Base-by-base conservation (phyloP, 352 stramenopile species). In the Nothophytophthora sp. region DNA sequence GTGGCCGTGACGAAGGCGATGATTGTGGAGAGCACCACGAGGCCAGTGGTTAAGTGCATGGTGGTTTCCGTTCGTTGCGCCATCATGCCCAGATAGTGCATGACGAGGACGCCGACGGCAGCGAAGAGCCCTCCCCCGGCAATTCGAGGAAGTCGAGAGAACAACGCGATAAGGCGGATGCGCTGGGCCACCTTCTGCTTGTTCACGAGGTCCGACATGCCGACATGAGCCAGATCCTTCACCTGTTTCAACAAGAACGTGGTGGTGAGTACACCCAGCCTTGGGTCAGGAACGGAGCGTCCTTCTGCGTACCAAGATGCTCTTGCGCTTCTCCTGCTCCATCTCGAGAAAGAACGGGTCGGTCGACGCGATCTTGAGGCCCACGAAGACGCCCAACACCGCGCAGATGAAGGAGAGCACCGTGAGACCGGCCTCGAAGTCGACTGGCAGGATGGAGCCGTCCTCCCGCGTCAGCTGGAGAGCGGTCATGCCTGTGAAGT, bases 71-170 rank as follows among this genome's bases (percentile, higher is more conserved):
- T 60, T 39, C 74, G 76, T 50, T 88, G 71, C 1, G 71, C 79
- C 56, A 84, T 63, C 79, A 90, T 90, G 10, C 76, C 79, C n/a
- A 88, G 40, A 59, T 86, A 90, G 47, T 88, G 79, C 79, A 90
- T 90, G 2, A 76, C 74, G 11, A 90, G 70, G 7, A 90, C 76
- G 6, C 79, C 79, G 3, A 87, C 38, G 1, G 73, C 76, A 1
- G 79, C 74, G 19, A 82, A 81, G 8, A 85, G 25, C 2, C 71
- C 72, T 8, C 73, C 76, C 5, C 73, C 43, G 7, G 68, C 56
- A 44, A 88, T 88, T 5, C 70, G 60, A 45, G 63, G 76, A 8
- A 85, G 66, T 2, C 72, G 66, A 2, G 71, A 86, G 44, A 90
- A 88, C 3, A 90, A 44, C 2, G 74, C 76, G n/a, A 82, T 72